Conservation (phyloP, 345 rosid species). For the Populus pruinosa region DNA sequence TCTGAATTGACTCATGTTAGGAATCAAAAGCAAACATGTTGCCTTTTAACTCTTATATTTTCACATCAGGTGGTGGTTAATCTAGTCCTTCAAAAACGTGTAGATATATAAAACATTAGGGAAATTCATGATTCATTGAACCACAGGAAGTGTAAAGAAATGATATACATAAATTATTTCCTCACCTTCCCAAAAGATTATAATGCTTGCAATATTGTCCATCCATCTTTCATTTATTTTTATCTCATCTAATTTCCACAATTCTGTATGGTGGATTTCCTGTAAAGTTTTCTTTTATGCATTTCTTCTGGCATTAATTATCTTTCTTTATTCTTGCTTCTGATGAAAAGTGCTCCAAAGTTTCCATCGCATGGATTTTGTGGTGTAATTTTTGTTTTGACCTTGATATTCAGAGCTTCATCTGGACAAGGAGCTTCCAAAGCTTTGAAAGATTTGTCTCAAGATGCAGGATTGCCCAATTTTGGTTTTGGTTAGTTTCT, state of each 20-base stretch:
- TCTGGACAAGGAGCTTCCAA: conserved; percentile 74
- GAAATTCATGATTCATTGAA: not conserved
- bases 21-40: no score
- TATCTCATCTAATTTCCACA: no score
- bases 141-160: not conserved
- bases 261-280: not conserved
- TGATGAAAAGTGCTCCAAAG: not conserved
- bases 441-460: conserved; percentile 74
- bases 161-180: not conserved
- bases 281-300: not conserved
- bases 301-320: not conserved
- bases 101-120: not conserved
- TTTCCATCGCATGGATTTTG: not conserved
- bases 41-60: not conserved
- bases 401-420: conserved; percentile 59
- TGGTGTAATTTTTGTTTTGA: conserved; percentile 1
- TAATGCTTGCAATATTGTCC: not conserved
- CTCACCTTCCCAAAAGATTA: not conserved
- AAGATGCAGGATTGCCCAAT: conserved; percentile 62
- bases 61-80: not conserved
- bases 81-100: not conserved
- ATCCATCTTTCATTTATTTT: no score
- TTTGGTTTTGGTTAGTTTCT: conserved; percentile 53
- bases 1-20: no score
- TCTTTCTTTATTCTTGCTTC: not conserved